phyloP scores from a whole-genome alignment of 1,139 yeast species.

The Geotrichum bryndzae region DNA sequence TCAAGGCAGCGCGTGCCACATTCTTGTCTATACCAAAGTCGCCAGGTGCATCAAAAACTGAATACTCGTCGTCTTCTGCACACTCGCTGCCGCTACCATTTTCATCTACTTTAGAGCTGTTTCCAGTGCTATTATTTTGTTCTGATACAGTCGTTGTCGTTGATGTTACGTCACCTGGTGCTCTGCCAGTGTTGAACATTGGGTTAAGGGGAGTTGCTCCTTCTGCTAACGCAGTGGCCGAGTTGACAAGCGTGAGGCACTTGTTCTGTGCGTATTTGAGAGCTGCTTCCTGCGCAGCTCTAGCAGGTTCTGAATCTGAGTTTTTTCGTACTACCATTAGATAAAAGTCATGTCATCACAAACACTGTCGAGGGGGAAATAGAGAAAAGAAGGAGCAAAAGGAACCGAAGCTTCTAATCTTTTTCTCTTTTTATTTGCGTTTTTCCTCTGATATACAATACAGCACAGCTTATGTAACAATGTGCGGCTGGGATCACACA shows the following conservation, averaged over 20 bases:
- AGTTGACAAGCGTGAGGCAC: slow-evolving; percentile 12
- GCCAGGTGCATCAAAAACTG: slow-evolving; percentile 4
- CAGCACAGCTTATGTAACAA: no score
- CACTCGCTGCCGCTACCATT: slow-evolving; percentile 5
- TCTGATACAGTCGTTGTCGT: neutral
- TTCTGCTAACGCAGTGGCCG: neutral
- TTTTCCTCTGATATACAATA: no score
- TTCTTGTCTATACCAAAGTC: slow-evolving; percentile 18
- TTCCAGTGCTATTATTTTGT: neutral
- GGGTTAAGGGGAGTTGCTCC: neutral
- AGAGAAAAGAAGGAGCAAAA: no score
- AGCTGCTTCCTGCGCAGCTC: slow-evolving; percentile 16
- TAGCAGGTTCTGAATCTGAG: neutral
- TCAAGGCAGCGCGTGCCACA: slow-evolving; percentile 17
- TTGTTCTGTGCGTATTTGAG: slow-evolving; percentile 14
- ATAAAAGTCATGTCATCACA: neutral
- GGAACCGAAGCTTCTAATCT: no score
- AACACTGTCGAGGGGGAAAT: no score
- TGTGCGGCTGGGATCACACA: no score
- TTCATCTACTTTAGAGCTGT: neutral
- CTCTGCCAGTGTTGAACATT: neutral
- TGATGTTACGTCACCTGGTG: neutral
- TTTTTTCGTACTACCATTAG: neutral
- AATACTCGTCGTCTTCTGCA: slow-evolving; percentile 3
- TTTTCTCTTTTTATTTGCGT: no score